Evolutionary conservation across 129 eudicot species (phyloP), one percentile per base, ranked within the genome.

Genomic region (Artemisia tridentata): DNA sequence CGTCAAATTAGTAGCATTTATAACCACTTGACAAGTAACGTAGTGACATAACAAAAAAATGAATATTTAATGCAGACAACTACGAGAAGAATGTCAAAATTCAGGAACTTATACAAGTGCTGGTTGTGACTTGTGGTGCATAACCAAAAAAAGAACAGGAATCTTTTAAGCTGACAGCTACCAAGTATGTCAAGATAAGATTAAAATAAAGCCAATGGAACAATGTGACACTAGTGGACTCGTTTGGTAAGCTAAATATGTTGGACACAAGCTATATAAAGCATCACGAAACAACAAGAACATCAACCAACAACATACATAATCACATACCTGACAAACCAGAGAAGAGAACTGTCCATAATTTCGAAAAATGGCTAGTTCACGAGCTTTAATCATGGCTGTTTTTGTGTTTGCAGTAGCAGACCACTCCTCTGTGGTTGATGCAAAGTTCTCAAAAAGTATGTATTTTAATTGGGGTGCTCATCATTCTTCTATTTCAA

Each of bases 381-480:
- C 25, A 1, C 25, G 25, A 23, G 25, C 25, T 23, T 23, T 23
- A 2, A 1, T 23, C 25, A 23, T 23, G 25, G 25, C 2, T 23
- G 25, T 23, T 2, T 23, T 1, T 23, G 25, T 23, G 25, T 23
- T 23, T 23, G 25, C 25, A 23, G 1, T 23, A 23, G 25, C 25
- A 23, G 1, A 1, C 25, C 2, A 2, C n/a, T n/a, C n/a, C n/a
- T n/a, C n/a, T n/a, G n/a, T n/a, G n/a, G n/a, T n/a, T 41, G n/a
- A n/a, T n/a, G 90, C 65, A 12, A 77, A 67, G 1, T 74, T 82
- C 21, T 4, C 60, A 13, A 61, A 77, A 47, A 88, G 77, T 72
- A 76, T 82, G 85, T 61, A 72, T 58, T 65, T 83, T 73, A 76
- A 80, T 57, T 83, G 85, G 85, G 88, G 85, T 63, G 76, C 85